Base-by-base conservation (phyloP, 257 asterid species). In the Ilex asprella region DNA sequence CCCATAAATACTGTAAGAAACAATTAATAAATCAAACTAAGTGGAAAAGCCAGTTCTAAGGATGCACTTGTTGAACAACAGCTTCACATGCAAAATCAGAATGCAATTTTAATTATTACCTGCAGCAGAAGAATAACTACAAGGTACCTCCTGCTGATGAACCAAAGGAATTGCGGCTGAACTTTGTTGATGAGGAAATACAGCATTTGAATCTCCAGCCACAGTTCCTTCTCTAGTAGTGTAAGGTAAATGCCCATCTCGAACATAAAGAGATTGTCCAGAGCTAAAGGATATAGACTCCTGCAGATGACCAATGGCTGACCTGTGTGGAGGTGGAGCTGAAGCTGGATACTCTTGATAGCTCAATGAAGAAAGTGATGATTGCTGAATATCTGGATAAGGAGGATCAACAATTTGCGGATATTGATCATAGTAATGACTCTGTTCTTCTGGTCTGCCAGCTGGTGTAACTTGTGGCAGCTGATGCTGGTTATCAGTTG, bases 101-200 rank as follows among this genome's bases (percentile, higher is more conserved):
- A 78, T 61, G 72, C 75, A 67, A 79, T 61, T 78, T 70, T 77
- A 73, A 73, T 64, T 78, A 83, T 93, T 93, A 93, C 99, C 99
- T 93, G 95, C 74, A 80, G 82, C 78, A 87, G 99, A 87, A 89
- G 97, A 85, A 93, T 93, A 93, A 93, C 97, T 89, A 93, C 95
- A 93, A 93, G 99, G 92, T 93, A 93, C 99, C 99, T 93, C 99
- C 99, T 87, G 99, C 99, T 76, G 97, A 81, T 78, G 92, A 83
- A 77, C 81, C 54, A 82, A 70, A 79, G 92, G 79, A 71, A 77
- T 84, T 61, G 75, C 71, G 62, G 94, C 79, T 50, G 89, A 78
- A 65, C 73, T 82, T 65, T 80, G 88, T 60, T 65, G 82, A 64
- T 73, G 87, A 55, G 72, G 73, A 67, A 67, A 81, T n/a, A 82